Evolutionary conservation across 139 green algal genomes (phyloP).

Genomic region (Diplosphaera chodatii): DNA sequence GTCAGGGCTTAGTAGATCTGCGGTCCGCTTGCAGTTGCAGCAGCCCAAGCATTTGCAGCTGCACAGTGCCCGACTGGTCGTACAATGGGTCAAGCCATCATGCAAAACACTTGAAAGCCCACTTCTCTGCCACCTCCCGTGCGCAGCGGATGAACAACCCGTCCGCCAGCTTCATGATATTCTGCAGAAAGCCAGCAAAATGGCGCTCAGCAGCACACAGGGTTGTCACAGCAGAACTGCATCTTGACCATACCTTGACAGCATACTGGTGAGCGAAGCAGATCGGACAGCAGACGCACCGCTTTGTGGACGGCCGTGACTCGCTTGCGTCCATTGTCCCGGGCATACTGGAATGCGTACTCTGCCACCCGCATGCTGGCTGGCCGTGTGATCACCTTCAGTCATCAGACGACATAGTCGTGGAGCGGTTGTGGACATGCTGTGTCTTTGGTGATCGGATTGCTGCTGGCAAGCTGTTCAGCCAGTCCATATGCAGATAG

Average conservation of each 20-base stretch:
- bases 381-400: constrained; percentile 81
- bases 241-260: neutral
- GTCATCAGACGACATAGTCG: too few species aligned
- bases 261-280: neutral
- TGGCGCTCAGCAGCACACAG: too few species aligned
- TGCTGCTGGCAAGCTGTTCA: too few species aligned
- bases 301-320: constrained; percentile 78
- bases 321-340: constrained; percentile 67
- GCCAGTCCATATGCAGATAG: too few species aligned
- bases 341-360: constrained; percentile 90
- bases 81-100: too few species aligned
- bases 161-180: constrained; percentile 98
- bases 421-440: too few species aligned
- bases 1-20: too few species aligned
- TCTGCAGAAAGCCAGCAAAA: constrained; percentile 42
- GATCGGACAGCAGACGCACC: neutral
- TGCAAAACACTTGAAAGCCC: neutral
- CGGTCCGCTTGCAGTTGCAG: too few species aligned
- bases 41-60: too few species aligned
- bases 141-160: constrained; percentile 93
- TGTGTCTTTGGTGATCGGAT: too few species aligned
- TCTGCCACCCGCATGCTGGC: constrained; percentile 81
- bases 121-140: constrained; percentile 52
- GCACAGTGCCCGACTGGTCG: too few species aligned
- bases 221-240: too few species aligned